phyloP scores from a whole-genome alignment of 164 flowering plant genomes.

The Tetracentron sinense region DNA sequence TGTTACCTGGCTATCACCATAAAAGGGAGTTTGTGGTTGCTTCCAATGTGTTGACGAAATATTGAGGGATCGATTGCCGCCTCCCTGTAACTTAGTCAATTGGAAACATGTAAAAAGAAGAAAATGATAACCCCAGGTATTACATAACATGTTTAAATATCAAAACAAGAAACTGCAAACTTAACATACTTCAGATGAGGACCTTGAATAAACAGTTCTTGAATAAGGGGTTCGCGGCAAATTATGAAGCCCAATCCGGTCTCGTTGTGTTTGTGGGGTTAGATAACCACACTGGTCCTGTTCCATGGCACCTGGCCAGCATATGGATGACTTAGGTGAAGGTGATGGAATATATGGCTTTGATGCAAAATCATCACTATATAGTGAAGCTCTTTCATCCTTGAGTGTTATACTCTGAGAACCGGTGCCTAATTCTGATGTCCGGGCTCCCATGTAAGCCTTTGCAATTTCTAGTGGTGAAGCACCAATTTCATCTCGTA shows the following conservation, averaged over 20 bases:
- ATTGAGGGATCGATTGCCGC: conserved; percentile 24
- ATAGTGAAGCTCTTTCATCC: conserved; percentile 29
- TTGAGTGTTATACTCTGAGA: conserved; percentile 26
- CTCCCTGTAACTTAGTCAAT: conserved; percentile 36
- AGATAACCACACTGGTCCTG: conserved; percentile 44
- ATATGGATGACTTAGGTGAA: conserved; percentile 45
- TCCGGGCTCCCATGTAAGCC: conserved; percentile 72
- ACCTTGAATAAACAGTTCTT: conserved; percentile 50
- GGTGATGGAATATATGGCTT: conserved; percentile 38
- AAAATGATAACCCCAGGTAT: conserved; percentile 3
- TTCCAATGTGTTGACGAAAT: conserved; percentile 34
- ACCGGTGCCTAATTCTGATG: conserved; percentile 33
- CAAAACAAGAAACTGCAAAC: background rate
- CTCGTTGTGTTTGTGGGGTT: conserved; percentile 65
- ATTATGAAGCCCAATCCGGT: conserved; percentile 52
- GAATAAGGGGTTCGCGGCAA: conserved; percentile 83
- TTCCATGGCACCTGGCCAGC: conserved; percentile 84
- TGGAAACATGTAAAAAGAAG: conserved; percentile 17
- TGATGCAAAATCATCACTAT: conserved; percentile 30
- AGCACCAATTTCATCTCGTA: conserved; percentile 50
- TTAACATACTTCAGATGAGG: conserved; percentile 56
- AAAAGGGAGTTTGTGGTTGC: conserved; percentile 37
- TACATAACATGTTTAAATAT: background rate
- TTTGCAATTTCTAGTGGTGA: conserved; percentile 90
- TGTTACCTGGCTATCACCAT: conserved; percentile 27